Base-by-base conservation (phyloP, 78 protist genomes). In the Dictyostelium citrinum region DNA sequence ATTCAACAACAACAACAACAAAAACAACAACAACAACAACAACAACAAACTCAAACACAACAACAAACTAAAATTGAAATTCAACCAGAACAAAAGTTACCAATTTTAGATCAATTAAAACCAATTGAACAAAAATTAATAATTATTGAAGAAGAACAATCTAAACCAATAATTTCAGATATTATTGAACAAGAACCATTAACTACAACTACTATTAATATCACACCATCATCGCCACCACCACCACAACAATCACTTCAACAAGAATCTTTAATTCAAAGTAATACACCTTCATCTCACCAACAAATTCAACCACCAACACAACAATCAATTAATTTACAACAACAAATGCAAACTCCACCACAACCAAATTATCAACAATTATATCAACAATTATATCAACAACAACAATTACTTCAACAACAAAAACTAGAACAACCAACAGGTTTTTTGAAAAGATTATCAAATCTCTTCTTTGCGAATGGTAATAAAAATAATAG, bases 61-160 rank as follows among this genome's bases (percentile, higher is more conserved):
- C 41, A 43, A 31, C 83, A 84, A 75, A 58, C 33, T 45, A n/a
- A 24, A 49, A 6, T 20, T 58, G 20, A 49, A 37, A 3, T 1
- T 55, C 80, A 45, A 79, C 4, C 49, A 79, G 60, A 11, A 11
- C 29, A 35, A 31, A 41, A 12, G 5, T 39, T 39, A 43, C 46
- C 45, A 75, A 75, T 37, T 31, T 16, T 41, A 17, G 16, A 70
- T 27, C 51, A 70, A 74, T n/a, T 3, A 16, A 58, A 51, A 68
- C 37, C 81, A 70, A 72, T 64, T 70, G 70, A 71, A 70, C 90
- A 41, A 83, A 24, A 7, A 29, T 75, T 45, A 70, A 49, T 83
- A 55, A 74, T 35, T 27, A 55, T 43, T 27, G 49, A 46, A 86
- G 14, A 20, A 7, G 67, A 55, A 55, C n/a, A 20, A 55, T 31